Evolutionary conservation across 768 basidiomycete species (phyloP).

Genomic region (Pulveroboletus sp.): DNA sequence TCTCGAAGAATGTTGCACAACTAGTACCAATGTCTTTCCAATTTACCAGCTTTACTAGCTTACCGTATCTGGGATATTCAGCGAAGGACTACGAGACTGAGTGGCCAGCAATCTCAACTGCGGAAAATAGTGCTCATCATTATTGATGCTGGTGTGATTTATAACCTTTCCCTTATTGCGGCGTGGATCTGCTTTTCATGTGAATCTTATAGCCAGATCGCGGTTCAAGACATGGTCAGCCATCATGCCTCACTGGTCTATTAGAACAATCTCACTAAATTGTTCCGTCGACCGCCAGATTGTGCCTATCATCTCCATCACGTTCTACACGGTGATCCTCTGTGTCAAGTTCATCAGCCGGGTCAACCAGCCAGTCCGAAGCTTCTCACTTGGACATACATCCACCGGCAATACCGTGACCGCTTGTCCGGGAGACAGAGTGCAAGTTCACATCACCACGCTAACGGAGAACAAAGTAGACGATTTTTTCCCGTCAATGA

Average conservation of each 20-base stretch:
- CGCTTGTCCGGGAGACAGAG: background rate
- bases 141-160: conserved; percentile 35
- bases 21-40: background rate
- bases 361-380: background rate
- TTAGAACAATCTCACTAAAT: background rate
- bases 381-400: background rate
- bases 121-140: conserved; percentile 21
- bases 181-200: conserved; percentile 29
- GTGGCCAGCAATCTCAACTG: background rate
- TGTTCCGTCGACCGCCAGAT: background rate
- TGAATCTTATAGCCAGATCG: conserved; percentile 28
- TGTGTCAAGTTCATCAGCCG: conserved; percentile 3
- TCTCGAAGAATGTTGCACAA: too few relatives aligned
- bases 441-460: background rate
- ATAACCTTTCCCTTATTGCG: conserved; percentile 33
- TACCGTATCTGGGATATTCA: conserved; percentile 27
- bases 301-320: conserved; percentile 14
- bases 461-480: background rate
- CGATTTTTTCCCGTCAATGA: background rate
- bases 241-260: background rate
- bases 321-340: conserved; percentile 17
- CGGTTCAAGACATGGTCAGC: conserved; percentile 34
- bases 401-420: background rate
- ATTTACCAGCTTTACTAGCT: conserved; percentile 20
- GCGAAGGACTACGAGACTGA: conserved; percentile 16